Percentiles rank a stretch among this genome's conserved stretches.
Conservation (phyloP, 352 stramenopile species). For the Phytopythium cucurbitacearum region DNA sequence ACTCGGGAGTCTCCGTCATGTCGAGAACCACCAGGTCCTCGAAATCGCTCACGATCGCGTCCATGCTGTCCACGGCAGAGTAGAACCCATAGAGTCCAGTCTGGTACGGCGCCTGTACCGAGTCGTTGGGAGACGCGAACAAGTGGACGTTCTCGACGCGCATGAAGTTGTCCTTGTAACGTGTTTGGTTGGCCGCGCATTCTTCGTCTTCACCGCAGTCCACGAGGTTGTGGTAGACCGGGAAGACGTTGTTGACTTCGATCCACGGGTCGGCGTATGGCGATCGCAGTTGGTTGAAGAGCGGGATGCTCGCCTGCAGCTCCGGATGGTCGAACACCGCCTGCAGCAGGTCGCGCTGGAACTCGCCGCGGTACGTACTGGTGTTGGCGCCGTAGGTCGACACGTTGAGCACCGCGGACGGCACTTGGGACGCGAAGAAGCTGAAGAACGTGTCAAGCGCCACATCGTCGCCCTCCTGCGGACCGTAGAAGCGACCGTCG, state of each 20-base stretch:
- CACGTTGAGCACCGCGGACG: slow-evolving; percentile 8
- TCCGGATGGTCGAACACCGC: slow-evolving; percentile 6
- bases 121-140: slow-evolving; percentile 12
- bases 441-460: slow-evolving; percentile 14
- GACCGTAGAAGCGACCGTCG: slow-evolving; percentile 32
- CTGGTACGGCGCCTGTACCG: slow-evolving; percentile 11
- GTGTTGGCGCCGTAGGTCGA: slow-evolving; percentile 5
- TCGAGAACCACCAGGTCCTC: slow-evolving; percentile 13
- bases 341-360: slow-evolving; percentile 12
- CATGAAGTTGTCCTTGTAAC: slow-evolving; percentile 21
- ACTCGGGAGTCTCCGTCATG: slow-evolving; percentile 17
- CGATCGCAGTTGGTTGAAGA: slow-evolving; percentile 14
- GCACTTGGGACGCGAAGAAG: slow-evolving; percentile 11
- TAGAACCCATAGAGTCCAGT: slow-evolving; percentile 10
- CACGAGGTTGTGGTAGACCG: slow-evolving; percentile 11
- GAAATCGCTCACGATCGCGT: slow-evolving; percentile 13
- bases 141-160: slow-evolving; percentile 11
- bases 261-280: slow-evolving; percentile 10
- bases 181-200: slow-evolving; percentile 10
- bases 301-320: slow-evolving; percentile 7
- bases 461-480: slow-evolving; percentile 14
- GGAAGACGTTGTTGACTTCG: slow-evolving; percentile 9
- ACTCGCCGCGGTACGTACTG: slow-evolving; percentile 7
- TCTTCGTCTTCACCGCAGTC: slow-evolving; percentile 4
- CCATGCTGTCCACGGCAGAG: slow-evolving; percentile 8